A percentile compares a stretch with the other conserved stretches of the same genome.
phyloP scores from a whole-genome alignment of 352 stramenopile genomes.

The Globisporangium camurandrum region DNA sequence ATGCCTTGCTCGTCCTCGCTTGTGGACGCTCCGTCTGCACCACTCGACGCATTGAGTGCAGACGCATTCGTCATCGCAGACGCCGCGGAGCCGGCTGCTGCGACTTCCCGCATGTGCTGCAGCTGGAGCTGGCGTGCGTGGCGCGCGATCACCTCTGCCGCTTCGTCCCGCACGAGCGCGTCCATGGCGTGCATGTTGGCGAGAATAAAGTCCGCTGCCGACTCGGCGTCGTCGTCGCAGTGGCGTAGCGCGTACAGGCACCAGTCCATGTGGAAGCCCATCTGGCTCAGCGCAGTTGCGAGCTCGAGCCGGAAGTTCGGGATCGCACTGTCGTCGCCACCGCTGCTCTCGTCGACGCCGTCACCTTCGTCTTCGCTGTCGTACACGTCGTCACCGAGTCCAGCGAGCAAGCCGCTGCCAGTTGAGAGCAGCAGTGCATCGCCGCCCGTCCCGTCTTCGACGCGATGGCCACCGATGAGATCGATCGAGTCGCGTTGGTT shows the following conservation, averaged over 20 bases:
- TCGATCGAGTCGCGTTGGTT: slow-evolving; percentile 86
- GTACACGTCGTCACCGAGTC: slow-evolving; percentile 57
- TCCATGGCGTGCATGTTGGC: slow-evolving; percentile 83
- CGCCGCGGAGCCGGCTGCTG: background rate
- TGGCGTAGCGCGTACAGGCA: slow-evolving; percentile 76
- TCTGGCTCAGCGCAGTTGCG: slow-evolving; percentile 68
- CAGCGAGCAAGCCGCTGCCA: slow-evolving; percentile 15
- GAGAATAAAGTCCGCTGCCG: slow-evolving; percentile 78
- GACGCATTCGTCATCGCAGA: background rate
- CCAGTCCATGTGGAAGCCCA: slow-evolving; percentile 87
- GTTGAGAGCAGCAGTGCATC: slow-evolving; percentile 19
- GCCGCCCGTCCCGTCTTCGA: slow-evolving; percentile 51
- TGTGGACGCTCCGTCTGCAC: background rate
- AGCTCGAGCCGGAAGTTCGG: slow-evolving; percentile 84
- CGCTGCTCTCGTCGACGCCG: slow-evolving; percentile 19
- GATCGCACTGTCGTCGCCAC: slow-evolving; percentile 32
- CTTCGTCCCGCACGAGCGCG: slow-evolving; percentile 67
- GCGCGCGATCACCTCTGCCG: slow-evolving; percentile 43
- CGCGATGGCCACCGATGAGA: slow-evolving; percentile 73
- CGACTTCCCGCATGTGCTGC: slow-evolving; percentile 6
- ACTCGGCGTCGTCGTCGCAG: slow-evolving; percentile 78
- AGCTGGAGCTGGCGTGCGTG: slow-evolving; percentile 42
- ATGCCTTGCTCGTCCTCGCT: background rate
- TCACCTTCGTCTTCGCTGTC: slow-evolving; percentile 83
- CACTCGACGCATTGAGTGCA: background rate